Conservation (phyloP, 805 yeast genomes). For the Lipomyces anomalus region DNA sequence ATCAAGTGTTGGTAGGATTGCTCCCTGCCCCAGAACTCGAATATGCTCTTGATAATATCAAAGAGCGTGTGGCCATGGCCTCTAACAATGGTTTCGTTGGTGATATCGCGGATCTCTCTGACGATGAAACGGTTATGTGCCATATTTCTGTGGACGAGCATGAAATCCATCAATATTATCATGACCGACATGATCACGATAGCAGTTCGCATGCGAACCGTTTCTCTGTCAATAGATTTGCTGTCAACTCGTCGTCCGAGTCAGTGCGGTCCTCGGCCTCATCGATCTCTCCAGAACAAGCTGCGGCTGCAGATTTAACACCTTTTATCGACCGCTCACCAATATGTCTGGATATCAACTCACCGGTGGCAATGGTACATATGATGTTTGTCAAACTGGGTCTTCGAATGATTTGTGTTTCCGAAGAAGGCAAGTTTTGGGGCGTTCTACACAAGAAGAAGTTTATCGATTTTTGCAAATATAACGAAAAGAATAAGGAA, state of each 20-base stretch:
- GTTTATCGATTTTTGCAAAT: conserved; percentile 42
- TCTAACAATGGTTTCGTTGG: conserved; percentile 24
- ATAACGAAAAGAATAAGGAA: conserved; percentile 20
- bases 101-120: conserved; percentile 15
- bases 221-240: background rate
- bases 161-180: conserved; percentile 23
- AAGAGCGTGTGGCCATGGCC: conserved; percentile 18
- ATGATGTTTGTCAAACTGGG: conserved; percentile 50
- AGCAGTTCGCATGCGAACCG: background rate
- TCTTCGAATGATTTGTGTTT: conserved; percentile 43
- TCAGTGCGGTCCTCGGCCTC: background rate
- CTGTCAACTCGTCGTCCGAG: background rate
- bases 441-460: conserved; percentile 52
- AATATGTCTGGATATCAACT: conserved; percentile 42
- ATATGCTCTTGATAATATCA: conserved; percentile 44
- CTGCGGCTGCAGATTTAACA: conserved; percentile 38
- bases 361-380: conserved; percentile 48
- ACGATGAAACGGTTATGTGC: conserved; percentile 26
- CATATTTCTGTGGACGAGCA: conserved; percentile 24
- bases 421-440: conserved; percentile 43
- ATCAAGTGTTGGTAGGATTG: conserved; percentile 40
- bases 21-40: conserved; percentile 49
- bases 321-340: conserved; percentile 44
- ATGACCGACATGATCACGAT: conserved; percentile 5
- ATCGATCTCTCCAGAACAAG: conserved; percentile 6